Evolutionary conservation across 2,329 filamentous ascomycete genomes (phyloP), one percentile per base, ranked within the genome.

Genomic region (Diaporthe sp.): DNA sequence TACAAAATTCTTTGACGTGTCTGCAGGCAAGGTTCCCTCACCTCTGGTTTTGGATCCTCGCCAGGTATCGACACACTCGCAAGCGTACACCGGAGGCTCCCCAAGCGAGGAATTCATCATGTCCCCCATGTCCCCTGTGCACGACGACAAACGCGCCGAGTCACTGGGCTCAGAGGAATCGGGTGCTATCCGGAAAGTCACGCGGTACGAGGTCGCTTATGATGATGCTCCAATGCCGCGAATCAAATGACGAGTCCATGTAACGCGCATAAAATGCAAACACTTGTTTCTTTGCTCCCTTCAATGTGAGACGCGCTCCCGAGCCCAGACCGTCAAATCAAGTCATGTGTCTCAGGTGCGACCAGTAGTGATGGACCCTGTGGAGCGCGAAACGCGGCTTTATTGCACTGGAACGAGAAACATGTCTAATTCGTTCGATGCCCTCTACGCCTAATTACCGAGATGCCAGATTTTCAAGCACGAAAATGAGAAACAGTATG

Each of bases 121-220:
- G 63, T 53, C 63, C 32, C 63, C 63, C 22, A 68, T 68, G 63
- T 53, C 63, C 32, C 63, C 63, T 9, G n/a, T 68, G 63, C n/a
- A 39, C 32, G 32, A 53, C n/a, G n/a, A 27, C 4, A 35, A 50
- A 12, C 44, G 44, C 0, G 5, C 22, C n/a, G 63, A 27, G 32
- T 37, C 47, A 10, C 2, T 3, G 32, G 63, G 63, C 32, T 51
- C 47, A 7, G 32, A 53, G 37, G 63, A 39, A 39, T 25, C n/a
- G 2, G 63, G 63, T 39, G 44, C 44, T 4, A 68, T 68, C 7
- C 63, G 63, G 15, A 68, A 68, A 17, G 63, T 68, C 32, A 68
- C 63, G 8, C 44, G 63, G 32, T 68, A 68, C 32, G 63, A 68
- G 63, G 63, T 68, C 47, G 32, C 47, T 22, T 68, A 68, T 6